Evolutionary conservation across 257 asterid genomes (phyloP), one percentile per base, ranked within the genome.

Genomic region (Dorcoceras hygrometricum): DNA sequence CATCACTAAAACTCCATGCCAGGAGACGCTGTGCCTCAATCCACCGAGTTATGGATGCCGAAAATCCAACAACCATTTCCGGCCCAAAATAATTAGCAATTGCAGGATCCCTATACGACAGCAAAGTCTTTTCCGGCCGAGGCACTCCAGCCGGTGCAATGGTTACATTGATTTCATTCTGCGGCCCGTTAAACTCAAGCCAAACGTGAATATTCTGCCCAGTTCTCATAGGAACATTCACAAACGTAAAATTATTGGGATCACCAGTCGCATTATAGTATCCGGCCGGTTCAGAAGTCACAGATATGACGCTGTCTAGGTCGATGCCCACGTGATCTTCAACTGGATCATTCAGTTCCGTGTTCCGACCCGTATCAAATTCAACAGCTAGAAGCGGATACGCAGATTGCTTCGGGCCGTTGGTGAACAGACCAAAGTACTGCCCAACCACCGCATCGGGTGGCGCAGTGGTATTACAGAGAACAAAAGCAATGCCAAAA

Each of bases 1-100:
- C 78, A 59, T 89, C 87, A 66, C 96, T 87, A 50, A 83, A 87
- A 71, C 96, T 89, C 96, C 96, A 89, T 28, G 95, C 90, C 23
- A 89, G 46, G 22, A 89, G 67, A 63, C 96, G 63, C 68, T 82
- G 96, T 2, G 87, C 90, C 72, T 89, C 96, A 65, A 87, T 62
- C 96, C 96, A 87, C 59, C 80, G 78, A 9, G 88, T 81, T 65
- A 76, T 85, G 0, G 96, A 89, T 0, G 95, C 95, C 0, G 96
- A 89, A 65, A 89, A 89, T 2, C 95, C 96, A 22, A 89, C 74
- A 61, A 68, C 87, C 95, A 87, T 85, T 58, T 82, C 80, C 51
- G 77, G 18, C 64, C 75, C 78, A 26, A 65, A 58, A 66, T 89
- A 87, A 56, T 85, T 70, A 0, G 88, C 85, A 11, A 89, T 79